Base-by-base conservation (phyloP, 495 filamentous ascomycete species). In the Penicillium waksmanii region DNA sequence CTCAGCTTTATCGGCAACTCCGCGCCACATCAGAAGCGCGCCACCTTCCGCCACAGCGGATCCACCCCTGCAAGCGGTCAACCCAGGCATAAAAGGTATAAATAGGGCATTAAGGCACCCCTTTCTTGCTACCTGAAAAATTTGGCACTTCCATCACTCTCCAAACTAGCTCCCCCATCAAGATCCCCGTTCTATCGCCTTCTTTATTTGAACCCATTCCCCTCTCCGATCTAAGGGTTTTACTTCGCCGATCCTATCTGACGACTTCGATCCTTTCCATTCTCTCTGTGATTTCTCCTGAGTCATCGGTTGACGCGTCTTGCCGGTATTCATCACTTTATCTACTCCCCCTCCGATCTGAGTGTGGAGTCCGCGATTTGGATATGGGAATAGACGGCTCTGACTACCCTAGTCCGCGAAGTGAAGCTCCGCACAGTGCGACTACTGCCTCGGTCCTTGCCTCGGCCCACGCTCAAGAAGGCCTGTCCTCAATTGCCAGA, bases 341-440 rank as follows among this genome's bases (percentile, higher is more conserved):
- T 58, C 61, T 27, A 66, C 54, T 15, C 40, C n/a, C 40, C 17
- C 15, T 44, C 42, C 42, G 67, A 65, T 64, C 58, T 66, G 63
- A 49, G 70, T 73, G 70, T 75, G 69, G 76, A 74, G 73, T 72
- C 65, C 49, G 46, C 72, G 71, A 76, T 70, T 19, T 44, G 17
- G 42, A 44, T 44, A 81, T 81, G 78, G 78, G 78, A 57, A 31
- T 31, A 31, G 77, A 79, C 75, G 77, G 75, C 46, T 75, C 76
- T 77, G 77, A 81, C 69, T 81, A 81, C 71, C 78, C 78, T 65
- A 80, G 77, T 68, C 78, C 78, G 66, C 70, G 74, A 78, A 81
- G 78, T 68, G 78, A 81, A 77, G 78, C 71, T 71, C 66, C 72
- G 34, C 64, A 68, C 60, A 76, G 73, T 56, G 73, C 74, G 35